Evolutionary conservation across 805 yeast species (phyloP), one percentile per base, ranked within the genome.

Genomic region (Lipomyces chichibuensis): DNA sequence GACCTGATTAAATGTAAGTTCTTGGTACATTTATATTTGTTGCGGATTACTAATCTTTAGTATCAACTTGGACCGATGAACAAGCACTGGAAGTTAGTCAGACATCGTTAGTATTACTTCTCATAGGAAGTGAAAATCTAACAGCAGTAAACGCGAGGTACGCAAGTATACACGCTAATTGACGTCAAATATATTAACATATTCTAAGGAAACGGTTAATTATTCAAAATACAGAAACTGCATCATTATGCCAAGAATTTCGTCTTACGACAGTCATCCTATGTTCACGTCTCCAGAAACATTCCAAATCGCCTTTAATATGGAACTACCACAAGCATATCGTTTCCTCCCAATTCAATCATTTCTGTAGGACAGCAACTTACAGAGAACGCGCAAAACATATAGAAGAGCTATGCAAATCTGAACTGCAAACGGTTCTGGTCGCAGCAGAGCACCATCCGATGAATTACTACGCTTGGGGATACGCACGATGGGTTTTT

Each of bases 391-490:
- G 57, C 6, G 58, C 58, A 11, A 29, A 32, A n/a, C 43, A 27
- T 43, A 55, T 66, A 20, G 70, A 67, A 32, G 57, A 59, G 2
- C 25, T 64, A 13, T 67, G 70, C 43, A 57, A 62, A 27, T 6
- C 23, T 7, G 70, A 80, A 66, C 60, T 75, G 39, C 64, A 62
- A 17, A 63, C 75, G 1, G 77, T 84, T 1, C 63, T 76, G 1
- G 60, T 59, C 8, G 82, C 87, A 0, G 79, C 80, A 0, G 72
- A 66, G 29, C 66, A 73, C 13, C 88, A 84, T 70, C 81, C 81
- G 9, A 72, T 79, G 55, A 85, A 84, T 72, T 84, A 84, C 71
- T 84, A 84, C 63, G 85, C 86, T 0, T 79, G 83, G 80, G 72
- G 75, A n/a, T 76, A 79, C 65, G 75, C 82, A 3, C 74, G 82